Percentiles rank a stretch among this genome's conserved stretches.
Evolutionary conservation across 2,329 filamentous ascomycete genomes (phyloP).

Genomic region (Aspergillus persii): DNA sequence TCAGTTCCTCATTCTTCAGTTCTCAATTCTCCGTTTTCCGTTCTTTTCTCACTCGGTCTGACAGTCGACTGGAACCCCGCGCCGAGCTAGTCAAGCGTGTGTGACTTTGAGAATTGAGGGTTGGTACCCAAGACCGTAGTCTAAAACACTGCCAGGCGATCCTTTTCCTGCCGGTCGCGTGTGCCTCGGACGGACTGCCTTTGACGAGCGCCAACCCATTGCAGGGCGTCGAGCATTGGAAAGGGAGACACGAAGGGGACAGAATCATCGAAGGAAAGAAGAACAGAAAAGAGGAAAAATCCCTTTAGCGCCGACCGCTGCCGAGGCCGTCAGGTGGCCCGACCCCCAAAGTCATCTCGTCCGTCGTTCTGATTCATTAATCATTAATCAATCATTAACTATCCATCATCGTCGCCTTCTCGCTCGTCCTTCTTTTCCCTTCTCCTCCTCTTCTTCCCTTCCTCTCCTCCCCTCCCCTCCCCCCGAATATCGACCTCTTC

Average conservation of each 20-base stretch:
- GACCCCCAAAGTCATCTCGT: slow-evolving; percentile 20
- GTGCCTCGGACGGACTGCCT: slow-evolving; percentile 4
- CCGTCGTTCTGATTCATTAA: too few relatives aligned
- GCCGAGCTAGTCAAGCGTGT: background rate
- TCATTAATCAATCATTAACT: too few relatives aligned
- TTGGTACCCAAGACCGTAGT: too few relatives aligned
- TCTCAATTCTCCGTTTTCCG: too few relatives aligned
- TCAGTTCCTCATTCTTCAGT: too few relatives aligned
- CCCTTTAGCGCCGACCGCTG: slow-evolving; percentile 17
- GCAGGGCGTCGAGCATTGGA: background rate
- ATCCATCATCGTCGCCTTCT: slow-evolving; percentile 7
- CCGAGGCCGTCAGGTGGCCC: slow-evolving; percentile 35
- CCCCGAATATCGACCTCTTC: too few relatives aligned
- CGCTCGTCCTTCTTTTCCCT: background rate
- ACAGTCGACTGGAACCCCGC: too few relatives aligned
- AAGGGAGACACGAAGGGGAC: background rate
- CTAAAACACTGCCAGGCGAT: background rate
- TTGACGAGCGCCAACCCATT: background rate
- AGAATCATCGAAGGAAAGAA: background rate
- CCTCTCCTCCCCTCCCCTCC: slow-evolving; percentile 9
- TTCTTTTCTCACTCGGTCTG: too few relatives aligned
- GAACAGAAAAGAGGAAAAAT: slow-evolving; percentile 5
- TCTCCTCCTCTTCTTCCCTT: slow-evolving; percentile 6
- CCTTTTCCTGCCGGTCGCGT: slow-evolving; percentile 16
- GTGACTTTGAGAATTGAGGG: background rate